Percentiles rank a stretch among this genome's conserved stretches.
phyloP scores from a whole-genome alignment of 805 yeast species.

The Allodekkera sacchari region DNA sequence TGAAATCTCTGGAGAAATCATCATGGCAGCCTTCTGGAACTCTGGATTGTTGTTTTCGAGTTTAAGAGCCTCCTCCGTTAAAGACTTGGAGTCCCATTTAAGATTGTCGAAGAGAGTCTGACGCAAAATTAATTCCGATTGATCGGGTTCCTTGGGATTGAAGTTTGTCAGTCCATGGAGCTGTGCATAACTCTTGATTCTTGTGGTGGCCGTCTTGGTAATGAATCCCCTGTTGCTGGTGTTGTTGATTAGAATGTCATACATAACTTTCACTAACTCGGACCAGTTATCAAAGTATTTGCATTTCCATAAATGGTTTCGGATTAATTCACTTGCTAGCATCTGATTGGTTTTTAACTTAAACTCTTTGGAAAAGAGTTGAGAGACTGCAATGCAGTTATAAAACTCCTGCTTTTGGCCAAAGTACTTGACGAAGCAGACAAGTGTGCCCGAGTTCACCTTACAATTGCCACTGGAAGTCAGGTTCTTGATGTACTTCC shows the following conservation, averaged over 20 bases:
- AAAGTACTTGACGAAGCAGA: slow-evolving; percentile 14
- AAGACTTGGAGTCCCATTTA: slow-evolving; percentile 10
- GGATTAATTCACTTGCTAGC: slow-evolving; percentile 13
- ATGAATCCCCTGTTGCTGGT: slow-evolving; percentile 8
- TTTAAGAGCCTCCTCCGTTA: slow-evolving; percentile 5
- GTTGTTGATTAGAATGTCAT: slow-evolving; percentile 4
- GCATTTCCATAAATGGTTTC: slow-evolving; percentile 11
- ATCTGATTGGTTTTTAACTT: slow-evolving; percentile 6
- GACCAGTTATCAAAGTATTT: slow-evolving; percentile 21
- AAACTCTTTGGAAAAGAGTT: slow-evolving; percentile 12
- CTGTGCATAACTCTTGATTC: slow-evolving; percentile 14
- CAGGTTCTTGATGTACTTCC: slow-evolving; percentile 7
- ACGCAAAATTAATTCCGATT: slow-evolving; percentile 8
- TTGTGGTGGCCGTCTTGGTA: slow-evolving; percentile 1
- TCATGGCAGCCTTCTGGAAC: slow-evolving; percentile 12
- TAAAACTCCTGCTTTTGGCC: slow-evolving; percentile 13
- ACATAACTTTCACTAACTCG: slow-evolving; percentile 11
- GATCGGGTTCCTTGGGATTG: slow-evolving; percentile 8
- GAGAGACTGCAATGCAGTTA: slow-evolving; percentile 18
- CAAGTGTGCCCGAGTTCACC: slow-evolving; percentile 14
- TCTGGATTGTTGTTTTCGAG: slow-evolving; percentile 8
- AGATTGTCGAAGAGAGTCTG: slow-evolving; percentile 9
- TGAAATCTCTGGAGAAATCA: slow-evolving; percentile 2
- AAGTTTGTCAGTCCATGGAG: slow-evolving; percentile 15
- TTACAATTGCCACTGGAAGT: neutral